Base-by-base conservation (phyloP, 164 flowering plant genomes). In the Nymphaea thermarum region DNA sequence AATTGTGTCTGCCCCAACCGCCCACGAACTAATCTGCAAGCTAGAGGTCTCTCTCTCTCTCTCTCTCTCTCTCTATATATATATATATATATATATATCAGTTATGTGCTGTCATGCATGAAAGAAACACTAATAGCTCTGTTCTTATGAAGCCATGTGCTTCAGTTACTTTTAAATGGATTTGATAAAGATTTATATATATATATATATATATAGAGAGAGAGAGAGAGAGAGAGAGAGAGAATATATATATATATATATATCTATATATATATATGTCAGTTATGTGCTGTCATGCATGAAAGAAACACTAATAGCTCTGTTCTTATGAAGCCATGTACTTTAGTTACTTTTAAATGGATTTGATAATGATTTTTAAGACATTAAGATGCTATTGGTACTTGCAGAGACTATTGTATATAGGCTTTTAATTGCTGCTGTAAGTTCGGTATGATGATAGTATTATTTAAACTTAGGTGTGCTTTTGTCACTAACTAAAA, bases 1-100 rank as follows among this genome's bases (percentile, higher is more conserved):
- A 15, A 84, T 87, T 63, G 77, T 90, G 44, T 93, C 97, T 47
- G 97, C 98, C 42, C 87, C 96, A 6, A 85, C 90, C 3, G 96
- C 94, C 60, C 78, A 84, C 75, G 76, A 89, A 68, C 78, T 93
- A 71, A 83, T 93, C 74, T 75, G 74, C 68, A 78, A 76, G 67
- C 92, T 93, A 17, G 98, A 93, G 94, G 97, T 89, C 67, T 6
- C 42, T 62, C 42, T 17, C 64, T 62, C 64, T 62, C 42, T 62
- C 64, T 62, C 42, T 17, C 64, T n/a, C 25, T 61, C 64, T 47
- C 55, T 47, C 55, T 47, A 3, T 47, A 7, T 47, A 7, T 47
- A 7, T 47, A 7, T 47, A 7, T 47, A 7, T 47, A 7, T 47
- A 6, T n/a, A n/a, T n/a, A n/a, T n/a, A n/a, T n/a, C 2, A 55